Percentiles rank a stretch among this genome's conserved stretches.
Conservation (phyloP, 345 rosid species). For the Garcia nutans region DNA sequence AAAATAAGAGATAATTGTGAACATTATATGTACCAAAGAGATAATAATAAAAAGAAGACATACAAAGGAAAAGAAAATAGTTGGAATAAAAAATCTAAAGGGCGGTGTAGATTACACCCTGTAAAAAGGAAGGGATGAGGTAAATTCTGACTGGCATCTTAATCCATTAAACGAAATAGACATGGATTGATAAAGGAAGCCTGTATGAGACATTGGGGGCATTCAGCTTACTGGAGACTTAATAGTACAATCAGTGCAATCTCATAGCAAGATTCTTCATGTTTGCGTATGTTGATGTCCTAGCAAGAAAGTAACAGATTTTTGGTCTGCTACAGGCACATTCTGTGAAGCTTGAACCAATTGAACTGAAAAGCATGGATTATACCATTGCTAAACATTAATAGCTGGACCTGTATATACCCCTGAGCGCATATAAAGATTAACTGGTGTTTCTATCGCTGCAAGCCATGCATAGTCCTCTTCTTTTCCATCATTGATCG, state of each 20-base stretch:
- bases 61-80: neutral
- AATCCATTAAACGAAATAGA: neutral
- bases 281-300: neutral
- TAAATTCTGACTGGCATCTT: neutral
- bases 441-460: constrained; percentile 64
- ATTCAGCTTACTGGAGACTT: neutral
- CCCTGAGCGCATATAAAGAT: constrained; percentile 76
- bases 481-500: constrained; percentile 42
- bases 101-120: neutral
- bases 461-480: constrained; percentile 87
- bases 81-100: neutral
- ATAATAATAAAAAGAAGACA: too few species aligned
- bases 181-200: neutral
- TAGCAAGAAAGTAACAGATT: neutral
- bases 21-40: too few species aligned
- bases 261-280: neutral
- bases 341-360: neutral
- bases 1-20: too few species aligned
- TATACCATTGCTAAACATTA: neutral
- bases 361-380: neutral
- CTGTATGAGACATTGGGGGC: neutral
- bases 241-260: neutral
- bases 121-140: too few species aligned
- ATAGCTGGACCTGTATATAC: constrained; percentile 60
- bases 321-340: neutral